Evolutionary conservation across 768 basidiomycete species (phyloP).

Genomic region (Mycena sanguinolenta): DNA sequence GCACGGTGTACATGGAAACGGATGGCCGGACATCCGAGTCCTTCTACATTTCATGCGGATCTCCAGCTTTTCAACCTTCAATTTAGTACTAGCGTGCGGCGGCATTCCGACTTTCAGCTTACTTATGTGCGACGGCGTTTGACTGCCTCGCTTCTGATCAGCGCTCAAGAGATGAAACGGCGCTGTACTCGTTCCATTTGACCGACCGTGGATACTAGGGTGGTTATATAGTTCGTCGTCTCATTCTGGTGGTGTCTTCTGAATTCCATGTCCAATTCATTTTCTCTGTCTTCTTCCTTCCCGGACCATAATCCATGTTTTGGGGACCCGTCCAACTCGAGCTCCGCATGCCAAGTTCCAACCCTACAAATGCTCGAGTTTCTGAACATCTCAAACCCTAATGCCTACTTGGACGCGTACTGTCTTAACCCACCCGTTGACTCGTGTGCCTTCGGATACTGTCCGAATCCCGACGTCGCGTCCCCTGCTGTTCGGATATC

Average conservation of each 20-base stretch:
- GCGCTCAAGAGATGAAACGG: neutral
- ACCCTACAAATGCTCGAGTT: constrained; percentile 21
- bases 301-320: constrained; percentile 31
- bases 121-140: neutral
- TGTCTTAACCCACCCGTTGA: constrained; percentile 27
- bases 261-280: neutral
- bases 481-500: constrained; percentile 32
- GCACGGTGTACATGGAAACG: no score
- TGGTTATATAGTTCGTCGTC: no score
- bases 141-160: neutral
- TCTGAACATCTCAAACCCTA: constrained; percentile 24
- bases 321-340: constrained; percentile 16
- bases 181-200: neutral
- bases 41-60: no score
- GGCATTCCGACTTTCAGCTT: neutral
- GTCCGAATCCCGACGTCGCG: constrained; percentile 33
- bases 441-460: constrained; percentile 30
- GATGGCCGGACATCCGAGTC: no score
- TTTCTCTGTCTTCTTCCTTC: neutral
- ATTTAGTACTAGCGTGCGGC: neutral
- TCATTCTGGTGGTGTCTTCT: neutral
- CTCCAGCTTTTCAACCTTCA: no score
- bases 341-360: constrained; percentile 25
- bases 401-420: constrained; percentile 20
- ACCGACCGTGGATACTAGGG: neutral